These are phyloP conservation scores for Sugiyamaella qingdaonensis DNA, from an alignment of 805 yeast genomes.

Conservation along the genomic window DNA sequence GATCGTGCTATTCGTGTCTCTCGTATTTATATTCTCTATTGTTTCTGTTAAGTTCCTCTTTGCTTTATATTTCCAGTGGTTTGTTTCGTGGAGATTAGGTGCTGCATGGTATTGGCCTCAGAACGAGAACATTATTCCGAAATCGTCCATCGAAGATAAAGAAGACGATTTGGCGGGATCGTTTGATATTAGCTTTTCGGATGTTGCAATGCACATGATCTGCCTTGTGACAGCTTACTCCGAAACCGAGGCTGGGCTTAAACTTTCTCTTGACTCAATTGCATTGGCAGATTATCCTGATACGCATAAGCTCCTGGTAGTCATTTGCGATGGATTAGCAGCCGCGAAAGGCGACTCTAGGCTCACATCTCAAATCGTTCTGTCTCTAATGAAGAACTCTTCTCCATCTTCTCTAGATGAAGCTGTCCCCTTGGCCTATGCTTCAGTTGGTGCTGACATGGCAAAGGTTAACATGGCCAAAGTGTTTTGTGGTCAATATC, in stretches of 20 bases:
- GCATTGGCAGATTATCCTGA: slow-evolving; percentile 79
- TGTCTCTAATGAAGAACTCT: slow-evolving; percentile 68
- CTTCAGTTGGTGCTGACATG: slow-evolving; percentile 73
- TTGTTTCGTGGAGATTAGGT: slow-evolving; percentile 40
- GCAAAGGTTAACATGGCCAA: slow-evolving; percentile 87
- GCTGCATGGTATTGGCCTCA: background rate
- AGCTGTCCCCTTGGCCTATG: slow-evolving; percentile 67
- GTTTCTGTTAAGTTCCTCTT: slow-evolving; percentile 64
- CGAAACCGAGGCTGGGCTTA: slow-evolving; percentile 69
- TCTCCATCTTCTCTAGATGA: slow-evolving; percentile 48
- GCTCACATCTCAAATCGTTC: slow-evolving; percentile 72
- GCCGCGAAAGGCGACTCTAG: slow-evolving; percentile 59
- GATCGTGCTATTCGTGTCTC: slow-evolving; percentile 69
- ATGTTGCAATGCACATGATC: slow-evolving; percentile 33
- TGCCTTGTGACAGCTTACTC: slow-evolving; percentile 78
- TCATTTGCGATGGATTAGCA: slow-evolving; percentile 83
- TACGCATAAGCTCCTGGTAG: slow-evolving; percentile 68
- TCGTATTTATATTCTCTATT: slow-evolving; percentile 67
- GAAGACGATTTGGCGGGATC: background rate
- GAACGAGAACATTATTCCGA: background rate
- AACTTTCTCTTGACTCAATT: slow-evolving; percentile 73
- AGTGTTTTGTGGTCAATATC: slow-evolving; percentile 78
- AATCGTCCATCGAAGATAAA: background rate
- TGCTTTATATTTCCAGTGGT: slow-evolving; percentile 82
- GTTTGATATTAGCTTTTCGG: background rate